Evolutionary conservation across 73 alveolate genomes (phyloP).

Genomic region (Symbiodinium pilosum): DNA sequence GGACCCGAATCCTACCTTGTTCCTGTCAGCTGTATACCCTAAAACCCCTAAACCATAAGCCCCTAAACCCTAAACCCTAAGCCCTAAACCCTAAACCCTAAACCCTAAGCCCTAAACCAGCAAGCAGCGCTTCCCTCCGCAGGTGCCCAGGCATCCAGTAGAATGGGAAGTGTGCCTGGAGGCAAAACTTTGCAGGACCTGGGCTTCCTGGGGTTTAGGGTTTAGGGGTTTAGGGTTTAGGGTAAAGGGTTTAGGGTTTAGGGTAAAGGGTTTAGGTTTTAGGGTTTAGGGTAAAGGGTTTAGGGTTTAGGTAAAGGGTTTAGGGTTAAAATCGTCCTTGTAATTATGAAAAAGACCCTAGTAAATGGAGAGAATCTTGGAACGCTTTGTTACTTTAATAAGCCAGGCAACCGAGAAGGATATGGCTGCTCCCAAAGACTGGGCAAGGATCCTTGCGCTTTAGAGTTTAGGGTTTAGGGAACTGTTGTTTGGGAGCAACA

Average conservation of each 20-base stretch:
- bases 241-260: not conserved
- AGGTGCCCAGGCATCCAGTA: not conserved
- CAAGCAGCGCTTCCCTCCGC: not conserved
- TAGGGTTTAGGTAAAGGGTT: not conserved
- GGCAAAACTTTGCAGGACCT: not conserved
- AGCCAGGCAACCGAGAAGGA: too few species aligned
- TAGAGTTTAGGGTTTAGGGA: not conserved
- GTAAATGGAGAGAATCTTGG: too few species aligned
- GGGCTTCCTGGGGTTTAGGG: not conserved
- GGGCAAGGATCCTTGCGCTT: too few species aligned
- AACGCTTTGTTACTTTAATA: too few species aligned
- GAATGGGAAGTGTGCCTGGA: not conserved
- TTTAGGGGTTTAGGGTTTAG: too few species aligned
- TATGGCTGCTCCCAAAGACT: too few species aligned
- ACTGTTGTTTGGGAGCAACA: too few species aligned
- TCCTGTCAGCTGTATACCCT: too few species aligned
- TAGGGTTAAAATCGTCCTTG: too few species aligned
- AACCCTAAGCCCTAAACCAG: not conserved
- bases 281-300: not conserved
- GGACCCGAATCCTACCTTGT: too few species aligned
- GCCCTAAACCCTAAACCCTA: not conserved
- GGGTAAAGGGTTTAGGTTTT: not conserved
- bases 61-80: slow-evolving; percentile 1
- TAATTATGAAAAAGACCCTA: too few species aligned
- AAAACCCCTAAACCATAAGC: too few species aligned